phyloP scores from a whole-genome alignment of 176 grass and related monocot genomes.

The Triticum aestivum region DNA sequence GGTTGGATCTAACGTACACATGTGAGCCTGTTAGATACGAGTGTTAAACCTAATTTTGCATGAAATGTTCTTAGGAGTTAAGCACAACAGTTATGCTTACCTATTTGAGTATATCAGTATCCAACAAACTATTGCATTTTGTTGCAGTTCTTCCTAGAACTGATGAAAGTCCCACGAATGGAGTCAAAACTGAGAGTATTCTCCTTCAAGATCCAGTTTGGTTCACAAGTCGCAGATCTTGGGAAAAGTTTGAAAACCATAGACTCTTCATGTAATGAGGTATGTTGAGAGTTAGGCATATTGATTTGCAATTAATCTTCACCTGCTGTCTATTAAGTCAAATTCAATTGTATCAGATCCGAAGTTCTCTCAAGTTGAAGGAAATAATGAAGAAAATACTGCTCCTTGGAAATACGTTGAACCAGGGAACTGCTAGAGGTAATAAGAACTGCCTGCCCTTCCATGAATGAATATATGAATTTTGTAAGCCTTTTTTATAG shows the following conservation, averaged over 20 bases:
- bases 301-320: background rate
- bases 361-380: slow-evolving; percentile 86
- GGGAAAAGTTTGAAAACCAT: slow-evolving; percentile 74
- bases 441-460: slow-evolving; percentile 22
- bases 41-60: background rate
- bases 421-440: slow-evolving; percentile 98
- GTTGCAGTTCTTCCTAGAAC: slow-evolving; percentile 93
- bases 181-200: slow-evolving; percentile 96
- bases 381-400: slow-evolving; percentile 99
- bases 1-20: background rate
- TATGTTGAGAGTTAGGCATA: slow-evolving; percentile 28
- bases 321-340: slow-evolving; percentile 10
- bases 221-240: slow-evolving; percentile 84
- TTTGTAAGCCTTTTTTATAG: slow-evolving; percentile 5
- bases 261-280: slow-evolving; percentile 80
- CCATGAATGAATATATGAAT: background rate
- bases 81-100: slow-evolving; percentile 16
- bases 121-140: slow-evolving; percentile 28
- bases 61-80: background rate
- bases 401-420: slow-evolving; percentile 87
- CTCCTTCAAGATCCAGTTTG: slow-evolving; percentile 98
- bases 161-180: slow-evolving; percentile 99
- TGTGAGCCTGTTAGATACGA: slow-evolving; percentile 8
- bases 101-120: slow-evolving; percentile 24
- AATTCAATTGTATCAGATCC: slow-evolving; percentile 60